Evolutionary conservation across 352 stramenopile genomes (phyloP), one percentile per base, ranked within the genome.

Genomic region (Globisporangium heterothallicum): DNA sequence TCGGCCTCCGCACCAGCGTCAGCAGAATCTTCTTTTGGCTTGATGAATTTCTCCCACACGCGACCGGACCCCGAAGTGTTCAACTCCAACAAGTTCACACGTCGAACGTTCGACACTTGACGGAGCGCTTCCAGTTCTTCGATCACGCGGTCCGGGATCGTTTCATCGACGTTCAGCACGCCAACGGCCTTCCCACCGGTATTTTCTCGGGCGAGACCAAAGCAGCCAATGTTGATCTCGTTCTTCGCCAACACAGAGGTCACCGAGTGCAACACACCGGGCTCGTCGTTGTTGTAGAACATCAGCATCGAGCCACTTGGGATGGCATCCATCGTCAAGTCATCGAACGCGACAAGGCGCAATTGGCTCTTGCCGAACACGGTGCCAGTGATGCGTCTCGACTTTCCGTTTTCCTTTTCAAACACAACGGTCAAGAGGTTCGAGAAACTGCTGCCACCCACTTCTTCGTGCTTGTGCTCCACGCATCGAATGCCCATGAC

Each of bases 221-320:
- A 97, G 64, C 82, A 88, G 22, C 88, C 89, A 69, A 99, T 98
- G 63, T 99, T 99, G 54, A 99, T 89, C 53, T 88, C 56, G 60
- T 93, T 74, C 29, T 85, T 75, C 6, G 89, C 92, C 56, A 99
- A 80, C 29, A 91, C 84, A n/a, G 89, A 87, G 18, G 92, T 98
- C 51, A 99, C 96, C 44, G 89, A 77, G 53, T 95, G 85, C 46
- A 99, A 71, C 56, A 97, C 91, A 42, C 94, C 96, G 5, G 96
- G 92, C 58, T 92, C 62, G 67, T 99, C 97, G 6, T 88, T 88
- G 74, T 98, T 99, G 58, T 96, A 83, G 50, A 97, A 97, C 55
- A 97, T 71, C 46, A 97, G 75, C 72, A 97, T 95, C 40, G 89
- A 84, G 16, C 86, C 86, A 42, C 79, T 93, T 13, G 84, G 83